Evolutionary conservation across 1,139 yeast species (phyloP).

Genomic region (Yamadazyma diospyri): DNA sequence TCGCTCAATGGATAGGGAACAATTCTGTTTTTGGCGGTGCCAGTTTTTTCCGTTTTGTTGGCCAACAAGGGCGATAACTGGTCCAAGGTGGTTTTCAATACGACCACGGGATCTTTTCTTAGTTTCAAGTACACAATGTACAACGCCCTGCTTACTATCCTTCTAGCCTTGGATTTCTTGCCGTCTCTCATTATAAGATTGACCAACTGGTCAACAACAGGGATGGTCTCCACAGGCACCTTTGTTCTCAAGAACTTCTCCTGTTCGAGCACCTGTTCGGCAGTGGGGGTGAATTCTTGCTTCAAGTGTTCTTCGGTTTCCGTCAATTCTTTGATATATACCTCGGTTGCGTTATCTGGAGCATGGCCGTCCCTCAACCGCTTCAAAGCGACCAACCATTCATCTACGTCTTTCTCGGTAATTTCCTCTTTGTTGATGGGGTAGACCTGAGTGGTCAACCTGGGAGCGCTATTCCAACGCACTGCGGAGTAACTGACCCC

Average conservation of each 20-base stretch:
- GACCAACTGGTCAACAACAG: slow-evolving; percentile 70
- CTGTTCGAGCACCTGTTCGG: slow-evolving; percentile 56
- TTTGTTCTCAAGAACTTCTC: slow-evolving; percentile 47
- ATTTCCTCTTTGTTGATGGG: slow-evolving; percentile 38
- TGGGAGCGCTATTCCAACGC: neutral
- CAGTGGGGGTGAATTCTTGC: slow-evolving; percentile 50
- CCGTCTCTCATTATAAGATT: slow-evolving; percentile 94
- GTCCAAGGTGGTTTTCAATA: slow-evolving; percentile 73
- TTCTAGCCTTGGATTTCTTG: slow-evolving; percentile 77
- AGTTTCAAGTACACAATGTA: slow-evolving; percentile 73
- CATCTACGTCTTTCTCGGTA: slow-evolving; percentile 58
- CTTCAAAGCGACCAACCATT: slow-evolving; percentile 61
- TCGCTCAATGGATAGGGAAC: slow-evolving; percentile 82
- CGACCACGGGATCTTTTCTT: slow-evolving; percentile 71
- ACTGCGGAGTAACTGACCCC: neutral
- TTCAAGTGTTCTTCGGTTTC: slow-evolving; percentile 36
- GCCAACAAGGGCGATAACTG: slow-evolving; percentile 82
- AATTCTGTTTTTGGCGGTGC: slow-evolving; percentile 75
- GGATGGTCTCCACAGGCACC: slow-evolving; percentile 64
- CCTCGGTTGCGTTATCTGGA: slow-evolving; percentile 35
- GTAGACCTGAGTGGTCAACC: slow-evolving; percentile 33
- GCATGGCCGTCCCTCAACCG: slow-evolving; percentile 44
- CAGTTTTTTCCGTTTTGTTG: slow-evolving; percentile 75
- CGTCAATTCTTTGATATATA: slow-evolving; percentile 39
- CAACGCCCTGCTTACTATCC: slow-evolving; percentile 69